Evolutionary conservation across 2,329 filamentous ascomycete genomes (phyloP), one percentile per base, ranked within the genome.

Genomic region (Paraphoma chrysanthemicola): DNA sequence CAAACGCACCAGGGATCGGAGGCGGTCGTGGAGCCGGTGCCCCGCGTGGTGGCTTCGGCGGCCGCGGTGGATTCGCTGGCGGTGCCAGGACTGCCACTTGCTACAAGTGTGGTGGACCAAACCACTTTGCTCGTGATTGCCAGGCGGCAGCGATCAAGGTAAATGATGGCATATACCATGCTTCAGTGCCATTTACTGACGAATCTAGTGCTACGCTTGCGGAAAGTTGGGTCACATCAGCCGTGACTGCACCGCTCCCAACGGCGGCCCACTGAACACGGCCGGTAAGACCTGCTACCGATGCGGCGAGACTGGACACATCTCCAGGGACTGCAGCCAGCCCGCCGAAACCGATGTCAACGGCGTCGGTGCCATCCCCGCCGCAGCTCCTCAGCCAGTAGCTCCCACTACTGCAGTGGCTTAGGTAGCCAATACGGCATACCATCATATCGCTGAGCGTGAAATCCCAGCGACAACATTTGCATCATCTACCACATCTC

Each of bases 251-350:
- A 97, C 93, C 45, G 92, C 94, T 60, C 94, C 95, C 63, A 98
- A 98, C 78, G 95, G 95, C 54, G 95, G 95, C 23, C 93, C 94
- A 45, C 85, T 98, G 67, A 97, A 95, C 86, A 96, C 92, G 63
- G 92, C 92, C 62, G 94, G 94, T 75, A 99, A 98, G 88, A 97
- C 93, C 64, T 99, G 95, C 87, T 99, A 99, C 84, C 90, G 93
- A 79, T 99, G 95, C 77, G 92, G 94, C 66, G 91, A 97, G 82
- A 88, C 93, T 56, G 95, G 95, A 51, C 94, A 98, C 81, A 98
- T 98, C 79, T 96, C 92, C 56, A 90, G 94, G 62, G 94, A 98
- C 70, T 97, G 95, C 84, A 90, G 93, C 79, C 93, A 87, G 88
- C 33, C 33, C 33, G 90, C 87, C 67, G 23, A 23, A 23, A 23